Percentiles rank a stretch among this genome's conserved stretches.
Evolutionary conservation across 108 stramenopile species (phyloP).

Genomic region (Skeletonema marinoi): DNA sequence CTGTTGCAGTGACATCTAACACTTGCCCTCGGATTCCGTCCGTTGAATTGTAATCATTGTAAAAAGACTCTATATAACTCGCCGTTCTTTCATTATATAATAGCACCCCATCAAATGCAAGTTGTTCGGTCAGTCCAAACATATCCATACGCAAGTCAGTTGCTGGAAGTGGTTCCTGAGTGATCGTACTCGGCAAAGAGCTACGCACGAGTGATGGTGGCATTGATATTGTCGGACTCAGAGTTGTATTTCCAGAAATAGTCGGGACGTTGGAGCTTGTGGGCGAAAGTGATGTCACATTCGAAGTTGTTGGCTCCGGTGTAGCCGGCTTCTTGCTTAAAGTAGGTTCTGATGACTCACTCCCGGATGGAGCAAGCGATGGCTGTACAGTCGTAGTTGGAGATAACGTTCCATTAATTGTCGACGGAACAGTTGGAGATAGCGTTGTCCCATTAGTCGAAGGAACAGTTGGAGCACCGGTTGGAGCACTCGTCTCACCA

Average conservation of each 20-base stretch:
- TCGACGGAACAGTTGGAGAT: not conserved
- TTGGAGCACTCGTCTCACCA: not conserved
- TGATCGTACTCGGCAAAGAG: not conserved
- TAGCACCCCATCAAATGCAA: not conserved
- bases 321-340: not conserved
- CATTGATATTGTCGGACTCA: not conserved
- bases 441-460: not conserved
- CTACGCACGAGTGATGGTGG: not conserved
- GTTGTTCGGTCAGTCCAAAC: slow-evolving; percentile 13
- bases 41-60: slow-evolving; percentile 5
- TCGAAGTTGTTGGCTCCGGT: not conserved
- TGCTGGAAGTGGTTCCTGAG: not conserved
- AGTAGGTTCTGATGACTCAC: not conserved
- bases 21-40: slow-evolving; percentile 15
- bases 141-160: slow-evolving; percentile 16
- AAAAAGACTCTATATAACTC: slow-evolving; percentile 18
- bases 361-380: not conserved
- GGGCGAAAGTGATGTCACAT: not conserved
- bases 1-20: slow-evolving; percentile 11
- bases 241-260: not conserved
- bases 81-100: slow-evolving; percentile 25
- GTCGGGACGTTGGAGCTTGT: not conserved
- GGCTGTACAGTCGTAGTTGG: not conserved
- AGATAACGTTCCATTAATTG: not conserved
- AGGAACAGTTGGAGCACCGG: not conserved